These are phyloP conservation scores for Hymenoscyphus salicellus DNA, from an alignment of 2,329 filamentous ascomycete genomes.

Conservation along the genomic window DNA sequence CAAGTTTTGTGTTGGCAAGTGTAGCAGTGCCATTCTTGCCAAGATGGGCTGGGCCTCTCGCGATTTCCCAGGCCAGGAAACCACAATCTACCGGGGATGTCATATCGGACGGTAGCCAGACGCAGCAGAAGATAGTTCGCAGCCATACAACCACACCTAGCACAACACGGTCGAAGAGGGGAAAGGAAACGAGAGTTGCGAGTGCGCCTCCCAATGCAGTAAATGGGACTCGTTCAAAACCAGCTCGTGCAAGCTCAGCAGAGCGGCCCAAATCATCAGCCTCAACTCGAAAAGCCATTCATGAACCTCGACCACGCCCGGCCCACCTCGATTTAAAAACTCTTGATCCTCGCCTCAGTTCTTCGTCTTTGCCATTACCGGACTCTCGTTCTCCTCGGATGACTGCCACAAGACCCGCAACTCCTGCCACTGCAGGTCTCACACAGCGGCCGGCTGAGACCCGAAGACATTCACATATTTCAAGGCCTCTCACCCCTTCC, in stretches of 20 bases:
- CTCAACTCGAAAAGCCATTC: conserved; percentile 24
- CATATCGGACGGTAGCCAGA: conserved; percentile 53
- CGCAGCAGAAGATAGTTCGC: conserved; percentile 56
- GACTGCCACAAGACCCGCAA: conserved; percentile 51
- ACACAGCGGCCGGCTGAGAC: conserved; percentile 30
- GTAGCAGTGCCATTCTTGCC: conserved; percentile 72
- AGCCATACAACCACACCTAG: conserved; percentile 66
- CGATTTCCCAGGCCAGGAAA: conserved; percentile 77
- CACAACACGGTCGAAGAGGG: conserved; percentile 42
- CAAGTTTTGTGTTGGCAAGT: conserved; percentile 75
- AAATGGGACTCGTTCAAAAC: conserved; percentile 26
- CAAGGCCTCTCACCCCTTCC: conserved; percentile 57
- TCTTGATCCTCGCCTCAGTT: conserved; percentile 62
- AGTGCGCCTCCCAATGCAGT: conserved; percentile 33
- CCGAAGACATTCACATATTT: conserved; percentile 59
- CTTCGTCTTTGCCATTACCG: conserved; percentile 64
- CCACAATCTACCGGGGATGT: conserved; percentile 62
- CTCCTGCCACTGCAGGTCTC: conserved; percentile 56
- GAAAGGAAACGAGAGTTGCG: conserved; percentile 43
- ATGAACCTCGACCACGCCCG: conserved; percentile 30
- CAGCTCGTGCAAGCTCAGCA: conserved; percentile 26
- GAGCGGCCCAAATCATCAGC: conserved; percentile 27
- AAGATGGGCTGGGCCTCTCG: conserved; percentile 75
- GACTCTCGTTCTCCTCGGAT: conserved; percentile 53
- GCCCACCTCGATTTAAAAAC: conserved; percentile 31